phyloP scores from a whole-genome alignment of 2,329 filamentous ascomycete species.

The Diaporthe velutina region DNA sequence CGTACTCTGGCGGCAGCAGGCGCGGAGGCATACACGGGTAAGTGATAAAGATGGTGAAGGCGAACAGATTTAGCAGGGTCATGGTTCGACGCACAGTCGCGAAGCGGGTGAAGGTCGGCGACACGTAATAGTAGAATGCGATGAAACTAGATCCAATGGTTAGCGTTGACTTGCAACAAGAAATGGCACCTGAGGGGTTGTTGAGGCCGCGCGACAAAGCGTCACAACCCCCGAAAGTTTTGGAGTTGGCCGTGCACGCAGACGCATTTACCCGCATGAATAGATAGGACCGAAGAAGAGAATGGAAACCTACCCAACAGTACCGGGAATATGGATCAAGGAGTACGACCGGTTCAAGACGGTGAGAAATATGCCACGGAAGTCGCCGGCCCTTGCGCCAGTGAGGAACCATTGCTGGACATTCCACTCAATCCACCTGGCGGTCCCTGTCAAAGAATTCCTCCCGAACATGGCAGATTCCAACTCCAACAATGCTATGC shows the following conservation, averaged over 20 bases:
- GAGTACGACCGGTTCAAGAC: slow-evolving; percentile 63
- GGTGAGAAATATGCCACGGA: slow-evolving; percentile 52
- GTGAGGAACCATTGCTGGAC: slow-evolving; percentile 59
- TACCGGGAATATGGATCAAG: slow-evolving; percentile 64
- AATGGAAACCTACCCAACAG: slow-evolving; percentile 53
- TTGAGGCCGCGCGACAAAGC: background rate
- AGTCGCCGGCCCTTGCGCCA: slow-evolving; percentile 53
- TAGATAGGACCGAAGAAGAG: background rate
- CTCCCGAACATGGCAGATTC: slow-evolving; percentile 50
- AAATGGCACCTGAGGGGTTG: background rate
- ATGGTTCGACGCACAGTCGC: slow-evolving; percentile 54
- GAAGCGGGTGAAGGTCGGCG: slow-evolving; percentile 54
- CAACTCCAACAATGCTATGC: slow-evolving; percentile 56
- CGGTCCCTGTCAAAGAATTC: slow-evolving; percentile 43
- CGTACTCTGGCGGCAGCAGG: slow-evolving; percentile 63
- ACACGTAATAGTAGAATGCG: slow-evolving; percentile 73
- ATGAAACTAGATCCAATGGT: slow-evolving; percentile 62
- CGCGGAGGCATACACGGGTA: slow-evolving; percentile 74
- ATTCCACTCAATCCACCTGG: slow-evolving; percentile 57
- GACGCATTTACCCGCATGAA: too few relatives aligned
- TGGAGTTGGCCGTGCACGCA: background rate
- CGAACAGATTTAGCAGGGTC: slow-evolving; percentile 67
- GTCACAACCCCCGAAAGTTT: background rate
- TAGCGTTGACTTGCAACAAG: slow-evolving; percentile 8
- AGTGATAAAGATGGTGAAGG: slow-evolving; percentile 68